phyloP scores from a whole-genome alignment of 176 grass and related monocot species.

The Metroxylon sagu region DNA sequence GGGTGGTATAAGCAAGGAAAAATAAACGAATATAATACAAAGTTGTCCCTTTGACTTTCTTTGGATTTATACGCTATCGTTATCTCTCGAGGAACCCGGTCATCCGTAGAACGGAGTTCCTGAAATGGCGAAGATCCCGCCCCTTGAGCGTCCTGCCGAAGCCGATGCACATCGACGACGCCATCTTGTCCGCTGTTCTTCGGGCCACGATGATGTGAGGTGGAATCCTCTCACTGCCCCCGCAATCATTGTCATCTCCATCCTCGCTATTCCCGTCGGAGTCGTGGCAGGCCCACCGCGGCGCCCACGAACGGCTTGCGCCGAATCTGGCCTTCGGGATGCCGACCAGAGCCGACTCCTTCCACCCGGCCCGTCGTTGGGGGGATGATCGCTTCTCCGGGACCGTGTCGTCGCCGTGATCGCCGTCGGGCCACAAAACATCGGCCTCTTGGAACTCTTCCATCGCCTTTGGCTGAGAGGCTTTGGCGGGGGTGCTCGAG shows the following conservation, averaged over 20 bases:
- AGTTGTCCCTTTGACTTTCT: too few relatives aligned
- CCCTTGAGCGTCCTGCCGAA: conserved; percentile 87
- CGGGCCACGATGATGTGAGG: conserved; percentile 33
- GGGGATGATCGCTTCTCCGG: too few relatives aligned
- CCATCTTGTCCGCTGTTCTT: conserved; percentile 18
- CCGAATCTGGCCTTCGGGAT: conserved; percentile 1
- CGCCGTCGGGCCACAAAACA: conserved; percentile 32
- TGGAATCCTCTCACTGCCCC: conserved; percentile 2
- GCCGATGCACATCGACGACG: conserved; percentile 58
- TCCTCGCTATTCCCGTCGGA: too few relatives aligned
- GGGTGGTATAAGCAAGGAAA: too few relatives aligned
- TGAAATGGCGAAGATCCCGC: conserved; percentile 40
- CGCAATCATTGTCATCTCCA: conserved; percentile 3
- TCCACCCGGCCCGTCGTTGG: too few relatives aligned
- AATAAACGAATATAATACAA: too few relatives aligned
- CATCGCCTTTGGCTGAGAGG: conserved; percentile 34
- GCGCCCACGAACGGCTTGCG: conserved; percentile 34
- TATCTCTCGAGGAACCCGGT: conserved; percentile 81
- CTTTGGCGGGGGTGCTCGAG: background rate
- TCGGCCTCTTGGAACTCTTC: conserved; percentile 53
- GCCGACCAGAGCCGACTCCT: conserved; percentile 17
- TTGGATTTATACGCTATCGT: background rate
- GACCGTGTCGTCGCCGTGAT: background rate
- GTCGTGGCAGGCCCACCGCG: background rate
- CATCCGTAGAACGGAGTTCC: conserved; percentile 52